A percentile compares a stretch with the other conserved stretches of the same genome.
These are phyloP conservation scores for Alternaria sp. DNA, from an alignment of 2,329 filamentous ascomycete species.

Conservation along the genomic window DNA sequence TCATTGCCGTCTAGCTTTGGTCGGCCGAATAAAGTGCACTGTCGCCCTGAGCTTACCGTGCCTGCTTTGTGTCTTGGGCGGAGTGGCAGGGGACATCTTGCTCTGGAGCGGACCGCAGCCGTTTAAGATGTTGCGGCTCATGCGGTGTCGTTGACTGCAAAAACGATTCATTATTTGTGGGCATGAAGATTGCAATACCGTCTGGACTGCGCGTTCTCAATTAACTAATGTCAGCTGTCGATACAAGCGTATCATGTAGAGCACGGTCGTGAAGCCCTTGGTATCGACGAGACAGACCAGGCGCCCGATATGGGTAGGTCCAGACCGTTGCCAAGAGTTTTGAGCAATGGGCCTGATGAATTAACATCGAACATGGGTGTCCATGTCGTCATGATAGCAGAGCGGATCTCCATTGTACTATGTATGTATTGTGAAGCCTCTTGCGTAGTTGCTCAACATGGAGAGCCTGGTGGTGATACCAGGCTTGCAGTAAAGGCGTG, in stretches of 20 bases:
- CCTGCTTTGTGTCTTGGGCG: background rate
- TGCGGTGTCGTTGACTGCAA: background rate
- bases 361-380: slow-evolving; percentile 9
- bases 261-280: slow-evolving; percentile 11
- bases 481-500: background rate
- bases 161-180: background rate
- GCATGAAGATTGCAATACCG: background rate
- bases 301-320: slow-evolving; percentile 13
- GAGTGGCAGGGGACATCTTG: background rate
- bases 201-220: background rate
- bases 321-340: slow-evolving; percentile 40
- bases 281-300: slow-evolving; percentile 12
- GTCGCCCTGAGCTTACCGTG: slow-evolving; percentile 3
- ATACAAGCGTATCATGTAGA: slow-evolving; percentile 9
- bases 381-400: slow-evolving; percentile 29
- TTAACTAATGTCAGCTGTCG: slow-evolving; percentile 11
- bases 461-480: background rate
- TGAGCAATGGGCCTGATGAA: slow-evolving; percentile 19
- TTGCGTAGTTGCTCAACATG: background rate
- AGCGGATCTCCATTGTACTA: background rate
- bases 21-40: background rate
- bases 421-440: background rate
- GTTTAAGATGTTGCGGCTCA: slow-evolving; percentile 1
- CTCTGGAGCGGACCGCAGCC: slow-evolving; percentile 4
- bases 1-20: background rate